Conservation (phyloP, 2,329 filamentous ascomycete genomes). For the Fusarium verrucosum region DNA sequence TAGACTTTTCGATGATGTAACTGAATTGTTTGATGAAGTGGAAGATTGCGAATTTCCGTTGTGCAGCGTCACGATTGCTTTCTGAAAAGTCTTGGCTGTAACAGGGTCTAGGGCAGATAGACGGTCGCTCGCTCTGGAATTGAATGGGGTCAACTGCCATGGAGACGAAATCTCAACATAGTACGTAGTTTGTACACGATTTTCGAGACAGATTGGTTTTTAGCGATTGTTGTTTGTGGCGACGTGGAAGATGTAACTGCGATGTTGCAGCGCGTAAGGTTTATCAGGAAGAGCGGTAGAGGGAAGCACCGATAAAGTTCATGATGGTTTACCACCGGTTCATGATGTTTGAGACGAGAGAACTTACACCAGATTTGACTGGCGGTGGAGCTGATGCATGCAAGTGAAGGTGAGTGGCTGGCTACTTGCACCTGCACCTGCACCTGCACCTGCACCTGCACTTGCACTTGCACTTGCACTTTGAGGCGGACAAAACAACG, state of each 20-base stretch:
- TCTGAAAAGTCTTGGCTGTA: constrained; percentile 38
- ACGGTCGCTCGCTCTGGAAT: constrained; percentile 24
- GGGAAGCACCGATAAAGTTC: constrained; percentile 24
- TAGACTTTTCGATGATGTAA: constrained; percentile 25
- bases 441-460: constrained; percentile 1
- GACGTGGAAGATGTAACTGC: neutral
- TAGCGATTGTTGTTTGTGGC: neutral
- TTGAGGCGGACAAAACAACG: constrained; percentile 10
- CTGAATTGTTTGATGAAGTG: constrained; percentile 14
- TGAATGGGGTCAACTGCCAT: constrained; percentile 10
- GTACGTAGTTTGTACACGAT: no score
- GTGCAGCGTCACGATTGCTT: constrained; percentile 32
- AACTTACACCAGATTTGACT: constrained; percentile 28
- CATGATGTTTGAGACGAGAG: constrained; percentile 17
- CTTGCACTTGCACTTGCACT: constrained; percentile 2
- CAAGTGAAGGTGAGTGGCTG: constrained; percentile 17
- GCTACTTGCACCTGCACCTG: neutral
- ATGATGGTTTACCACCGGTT: constrained; percentile 20
- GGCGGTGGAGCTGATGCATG: constrained; percentile 27
- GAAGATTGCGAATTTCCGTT: constrained; percentile 21
- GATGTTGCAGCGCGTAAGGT: neutral
- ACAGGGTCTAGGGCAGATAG: constrained; percentile 33
- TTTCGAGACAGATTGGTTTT: neutral
- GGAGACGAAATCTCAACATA: constrained; percentile 4
- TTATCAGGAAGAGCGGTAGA: neutral